Conservation (phyloP, 352 stramenopile genomes). For the Globisporangium canariense region DNA sequence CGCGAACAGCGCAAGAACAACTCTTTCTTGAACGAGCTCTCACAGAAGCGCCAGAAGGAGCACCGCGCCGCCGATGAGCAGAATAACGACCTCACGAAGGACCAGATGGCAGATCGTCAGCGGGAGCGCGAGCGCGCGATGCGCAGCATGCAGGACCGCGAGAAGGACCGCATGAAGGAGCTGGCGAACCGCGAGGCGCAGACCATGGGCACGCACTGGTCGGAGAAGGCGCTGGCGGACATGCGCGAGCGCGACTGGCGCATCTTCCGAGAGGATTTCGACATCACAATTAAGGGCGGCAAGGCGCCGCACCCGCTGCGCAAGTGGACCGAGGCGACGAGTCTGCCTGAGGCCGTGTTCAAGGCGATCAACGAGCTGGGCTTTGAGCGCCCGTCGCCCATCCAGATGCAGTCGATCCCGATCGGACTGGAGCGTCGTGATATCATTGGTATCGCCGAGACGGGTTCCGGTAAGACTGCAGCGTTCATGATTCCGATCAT, state of each 20-base stretch:
- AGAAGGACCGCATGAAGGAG: conserved; percentile 55
- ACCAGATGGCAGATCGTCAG: conserved; percentile 58
- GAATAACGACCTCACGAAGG: conserved; percentile 52
- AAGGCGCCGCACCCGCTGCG: conserved; percentile 92
- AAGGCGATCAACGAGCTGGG: conserved; percentile 90
- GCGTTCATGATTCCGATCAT: conserved; percentile 98
- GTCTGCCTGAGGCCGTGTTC: conserved; percentile 73
- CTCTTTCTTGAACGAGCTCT: conserved; percentile 86
- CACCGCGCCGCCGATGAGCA: conserved; percentile 62
- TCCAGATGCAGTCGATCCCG: conserved; percentile 97
- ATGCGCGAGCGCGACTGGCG: conserved; percentile 98
- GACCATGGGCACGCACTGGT: conserved; percentile 88
- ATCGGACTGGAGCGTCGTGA: conserved; percentile 96
- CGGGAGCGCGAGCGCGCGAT: conserved; percentile 69
- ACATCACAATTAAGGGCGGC: conserved; percentile 94
- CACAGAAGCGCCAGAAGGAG: conserved; percentile 83
- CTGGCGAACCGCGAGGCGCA: conserved; percentile 66
- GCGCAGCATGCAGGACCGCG: conserved; percentile 67
- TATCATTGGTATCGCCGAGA: conserved; percentile 99
- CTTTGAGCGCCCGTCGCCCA: conserved; percentile 96
- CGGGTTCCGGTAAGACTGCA: conserved; percentile 97
- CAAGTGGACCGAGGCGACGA: conserved; percentile 82
- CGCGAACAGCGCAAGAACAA: conserved; percentile 91
- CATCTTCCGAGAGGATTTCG: conserved; percentile 99
- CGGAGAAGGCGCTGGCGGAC: conserved; percentile 90